Base-by-base conservation (phyloP, 202 grass and related monocot genomes). In the Carex sylvatica region DNA sequence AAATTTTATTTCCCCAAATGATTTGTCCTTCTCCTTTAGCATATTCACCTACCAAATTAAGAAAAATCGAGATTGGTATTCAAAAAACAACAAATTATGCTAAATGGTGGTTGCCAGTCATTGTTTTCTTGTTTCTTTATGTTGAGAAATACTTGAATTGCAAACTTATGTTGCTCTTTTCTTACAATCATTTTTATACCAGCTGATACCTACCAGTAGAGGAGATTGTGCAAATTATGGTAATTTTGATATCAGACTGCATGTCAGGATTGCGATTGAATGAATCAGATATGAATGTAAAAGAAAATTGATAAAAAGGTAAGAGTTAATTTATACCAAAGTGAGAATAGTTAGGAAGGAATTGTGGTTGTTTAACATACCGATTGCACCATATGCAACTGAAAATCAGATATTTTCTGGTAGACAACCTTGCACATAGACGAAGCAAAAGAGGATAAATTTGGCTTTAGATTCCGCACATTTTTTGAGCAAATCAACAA, bases 1-100 rank as follows among this genome's bases (percentile, higher is more conserved):
- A 86, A 98, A 95, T 23, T 93, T 88, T 87, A 98, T 98, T 62
- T 91, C 80, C 65, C 84, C 87, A 93, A 94, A 93, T 46, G 90
- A 91, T 58, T 88, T 88, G 31, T 98, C 90, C 82, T 92, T 98
- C 85, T 93, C 91, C 81, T 28, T 91, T 23, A 98, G 86, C 92
- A 98, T 95, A 83, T 95, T 89, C 73, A 98, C 95, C 95, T 95
- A 85, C n/a, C 83, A 65, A 87, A n/a, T 26, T 35, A 83, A 3
- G 0, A 83, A 68, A 26, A 12, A 70, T 56, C 59, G 23, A 81
- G 4, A 80, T 44, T 80, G 16, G 19, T 26, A 80, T 60, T 60
- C 33, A 76, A 31, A 15, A 9, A 9, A 11, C 18, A 35, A 55
- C 35, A 72, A 72, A 24, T 24, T 24, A 72, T 72, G 11, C 20